Evolutionary conservation across 2,329 filamentous ascomycete species (phyloP), one percentile per base, ranked within the genome.

Genomic region (Alternaria metachromatica): DNA sequence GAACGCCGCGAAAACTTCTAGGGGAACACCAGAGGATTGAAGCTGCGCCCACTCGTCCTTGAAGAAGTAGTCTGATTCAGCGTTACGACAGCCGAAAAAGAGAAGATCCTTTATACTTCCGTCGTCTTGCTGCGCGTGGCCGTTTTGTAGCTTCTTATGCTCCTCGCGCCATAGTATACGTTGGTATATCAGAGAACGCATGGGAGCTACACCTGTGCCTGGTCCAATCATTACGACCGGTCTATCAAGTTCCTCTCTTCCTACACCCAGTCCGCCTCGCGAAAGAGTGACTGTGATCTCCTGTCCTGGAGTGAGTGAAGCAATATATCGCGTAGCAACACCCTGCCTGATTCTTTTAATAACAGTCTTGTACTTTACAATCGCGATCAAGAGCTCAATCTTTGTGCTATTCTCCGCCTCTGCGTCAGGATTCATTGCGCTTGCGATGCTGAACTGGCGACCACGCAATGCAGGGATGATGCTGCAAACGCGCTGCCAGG

Each of bases 391-490:
- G 4, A 97, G 84, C 58, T 97, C 90, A 21, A 96, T 83, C 13
- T 82, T 81, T 1, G 86, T 86, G 6, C 76, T 70, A 7, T 68
- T 59, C 11, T 66, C 49, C 0, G 21, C 37, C 12, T 62, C 58
- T 20, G 64, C 54, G 12, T 56, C 44, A 8, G 69, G 23, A 2
- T 65, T 64, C 6, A 89, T 90, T 7, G 91, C 90, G 67, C 92
- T 96, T 33, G 93, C 93, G 64, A 98, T 94, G 79, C 94, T 97
- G 77, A 97, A 99, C 72, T 97, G 92, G 6, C 96, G 87, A n/a
- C 90, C 91, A n/a, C 93, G 89, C 50, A 98, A 90, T 4, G 90
- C 74, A 0, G 96, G 96, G 58, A 99, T 90, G 15, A 94, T 85
- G 58, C 90, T 88, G 10, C 92, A 85, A 2, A 90, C 85, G 53